Base-by-base conservation (phyloP, 345 rosid genomes). In the Salix purpurea region DNA sequence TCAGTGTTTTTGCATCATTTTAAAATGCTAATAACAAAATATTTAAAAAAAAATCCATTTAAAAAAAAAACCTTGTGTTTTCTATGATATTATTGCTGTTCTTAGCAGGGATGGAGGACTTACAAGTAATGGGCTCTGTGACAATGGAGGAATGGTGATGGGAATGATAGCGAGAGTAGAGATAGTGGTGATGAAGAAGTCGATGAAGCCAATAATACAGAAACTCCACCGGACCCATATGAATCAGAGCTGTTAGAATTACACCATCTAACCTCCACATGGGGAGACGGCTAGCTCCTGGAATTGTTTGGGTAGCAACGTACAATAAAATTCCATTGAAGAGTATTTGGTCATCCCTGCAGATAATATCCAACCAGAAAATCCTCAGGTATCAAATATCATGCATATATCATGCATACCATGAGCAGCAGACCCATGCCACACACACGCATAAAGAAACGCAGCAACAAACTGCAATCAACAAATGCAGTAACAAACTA, bases 101-200 rank as follows among this genome's bases (percentile, higher is more conserved):
- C 36, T 34, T 34, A 34, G 36, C 36, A 34, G 5, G 6, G 36
- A 0, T 32, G 34, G 0, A 34, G 36, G 36, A 34, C 83, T 78
- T 84, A 90, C 93, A 88, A 14, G 94, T 87, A 70, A 90, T 94
- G n/a, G 98, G 96, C 77, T 94, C 94, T 21, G 94, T 92, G 84
- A 81, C 94, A 5, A 92, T 87, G 70, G 98, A 94, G 60, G 96
- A 88, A 80, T 92, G 97, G 73, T 91, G 98, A 44, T 94, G 98
- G n/a, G 98, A 94, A 72, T 92, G 98, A 80, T 94, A 90, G 61
- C 96, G 94, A 42, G 93, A 85, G 85, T 94, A 94, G 72, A 94
- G 94, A 72, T 64, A 90, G 79, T 91, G 94, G 79, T 91, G 98
- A 77, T 93, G 98, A 6, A 93, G 82, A 19, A 91, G 94, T 67